Base-by-base conservation (phyloP, 106 monocot species). In the Triglochin maritima region DNA sequence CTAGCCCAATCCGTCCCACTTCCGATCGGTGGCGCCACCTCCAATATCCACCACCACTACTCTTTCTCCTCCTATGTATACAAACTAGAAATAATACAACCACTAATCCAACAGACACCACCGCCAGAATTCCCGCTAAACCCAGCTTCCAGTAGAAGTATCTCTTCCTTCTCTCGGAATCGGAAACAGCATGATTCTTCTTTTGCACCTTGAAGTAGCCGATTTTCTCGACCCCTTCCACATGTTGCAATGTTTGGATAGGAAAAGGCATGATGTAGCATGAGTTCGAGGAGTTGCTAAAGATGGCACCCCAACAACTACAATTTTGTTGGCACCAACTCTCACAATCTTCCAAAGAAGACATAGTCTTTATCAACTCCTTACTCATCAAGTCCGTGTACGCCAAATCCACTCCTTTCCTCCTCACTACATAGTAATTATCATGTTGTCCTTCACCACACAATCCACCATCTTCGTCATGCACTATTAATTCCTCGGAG, bases 271-370 rank as follows among this genome's bases (percentile, higher is more conserved):
- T 74, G 17, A 51, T 55, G 69, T 89, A 94, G 63, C 94, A 94
- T 45, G 49, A 71, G 2, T 84, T 77, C 4, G 80, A 70, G 2
- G 55, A 70, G 74, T 87, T 87, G 79, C 74, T 82, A 70, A 82
- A 94, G 62, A 90, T 57, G 5, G 83, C 82, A 12, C 90, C 95
- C 90, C 95, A 91, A 66, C 95, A 96, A 60, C 75, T 80, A 70
- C 95, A 96, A 66, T 86, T 96, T 50, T 51, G 69, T 66, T 72
- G 63, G 73, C 90, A 96, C 16, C 72, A 59, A 13, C 17, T 49
- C 76, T 96, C 90, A 70, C 95, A 96, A 47, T 87, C 85, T 56
- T 80, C 81, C 72, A 74, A 63, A 4, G 87, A 77, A 2, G 6
- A 51, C 68, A 72, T 62, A 29, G 29, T 7, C 71, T 78, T 76